Evolutionary conservation across 169 alveolate genomes (phyloP).

Genomic region (Plasmodium vivax): DNA sequence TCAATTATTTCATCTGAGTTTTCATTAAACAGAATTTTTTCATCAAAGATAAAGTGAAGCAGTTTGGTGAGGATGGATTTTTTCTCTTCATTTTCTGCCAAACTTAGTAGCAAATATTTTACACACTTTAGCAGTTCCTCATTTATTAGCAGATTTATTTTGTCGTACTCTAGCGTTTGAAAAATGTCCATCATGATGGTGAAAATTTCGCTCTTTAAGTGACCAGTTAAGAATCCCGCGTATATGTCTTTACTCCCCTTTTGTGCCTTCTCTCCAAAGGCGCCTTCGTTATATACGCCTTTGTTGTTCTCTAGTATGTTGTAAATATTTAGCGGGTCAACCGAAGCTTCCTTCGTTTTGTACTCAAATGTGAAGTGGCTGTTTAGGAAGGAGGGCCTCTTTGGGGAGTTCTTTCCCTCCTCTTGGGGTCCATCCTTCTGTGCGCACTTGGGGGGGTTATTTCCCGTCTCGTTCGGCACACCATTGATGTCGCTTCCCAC

Average conservation of each 20-base stretch:
- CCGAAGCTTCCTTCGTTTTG: not conserved
- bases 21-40: constrained; percentile 60
- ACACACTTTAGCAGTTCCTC: constrained; percentile 30
- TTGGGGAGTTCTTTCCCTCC: not conserved
- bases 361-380: constrained; percentile 42
- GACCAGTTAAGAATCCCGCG: constrained; percentile 4
- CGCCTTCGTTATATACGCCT: not conserved
- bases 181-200: constrained; percentile 40
- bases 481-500: not conserved
- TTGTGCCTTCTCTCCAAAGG: not conserved
- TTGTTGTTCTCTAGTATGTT: constrained; percentile 54
- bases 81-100: constrained; percentile 16
- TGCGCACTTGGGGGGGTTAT: not conserved
- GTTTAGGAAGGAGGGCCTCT: constrained; percentile 7
- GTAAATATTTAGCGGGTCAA: constrained; percentile 64
- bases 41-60: constrained; percentile 45
- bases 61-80: constrained; percentile 11
- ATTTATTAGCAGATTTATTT: constrained; percentile 49
- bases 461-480: not conserved
- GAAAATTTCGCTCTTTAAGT: constrained; percentile 22
- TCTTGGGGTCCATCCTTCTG: not conserved
- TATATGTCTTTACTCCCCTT: constrained; percentile 29
- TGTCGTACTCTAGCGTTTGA: constrained; percentile 54
- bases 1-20: constrained; percentile 64
- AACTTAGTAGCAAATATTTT: constrained; percentile 1